Evolutionary conservation across 345 rosid species (phyloP).

Genomic region (Balakata baccata): DNA sequence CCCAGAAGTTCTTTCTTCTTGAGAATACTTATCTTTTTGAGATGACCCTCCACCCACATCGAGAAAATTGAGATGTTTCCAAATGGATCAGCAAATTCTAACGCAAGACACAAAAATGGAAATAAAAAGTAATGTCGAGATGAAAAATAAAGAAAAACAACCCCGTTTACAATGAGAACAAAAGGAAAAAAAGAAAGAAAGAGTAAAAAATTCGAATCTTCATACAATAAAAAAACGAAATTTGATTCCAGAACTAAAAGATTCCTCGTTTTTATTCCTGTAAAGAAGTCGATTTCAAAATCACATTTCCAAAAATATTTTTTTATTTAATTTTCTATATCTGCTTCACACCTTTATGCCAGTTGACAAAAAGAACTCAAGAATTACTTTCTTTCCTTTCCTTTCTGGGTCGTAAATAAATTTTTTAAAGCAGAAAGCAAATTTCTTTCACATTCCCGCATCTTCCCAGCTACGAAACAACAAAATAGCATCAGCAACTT

Average conservation of each 20-base stretch:
- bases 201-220: not conserved
- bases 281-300: not conserved
- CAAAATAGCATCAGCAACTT: not conserved
- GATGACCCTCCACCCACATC: not conserved
- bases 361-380: not conserved
- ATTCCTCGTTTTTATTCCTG: not conserved
- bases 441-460: not conserved
- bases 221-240: not conserved
- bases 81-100: not conserved
- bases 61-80: not conserved
- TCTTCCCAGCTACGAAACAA: not conserved
- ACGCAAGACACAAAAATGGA: not conserved
- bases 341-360: not conserved
- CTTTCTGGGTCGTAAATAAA: not conserved
- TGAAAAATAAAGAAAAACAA: not conserved
- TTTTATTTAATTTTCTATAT: not conserved
- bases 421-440: not conserved
- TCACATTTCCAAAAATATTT: not conserved
- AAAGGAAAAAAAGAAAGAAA: not conserved
- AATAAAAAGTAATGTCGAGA: not conserved
- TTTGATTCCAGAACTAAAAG: not conserved
- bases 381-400: constrained; percentile 1
- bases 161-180: no score
- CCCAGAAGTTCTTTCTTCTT: not conserved
- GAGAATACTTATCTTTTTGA: not conserved